A percentile compares a stretch with the other conserved stretches of the same genome.
phyloP scores from a whole-genome alignment of 148 eudicot species.

The Fagopyrum tataricum region DNA sequence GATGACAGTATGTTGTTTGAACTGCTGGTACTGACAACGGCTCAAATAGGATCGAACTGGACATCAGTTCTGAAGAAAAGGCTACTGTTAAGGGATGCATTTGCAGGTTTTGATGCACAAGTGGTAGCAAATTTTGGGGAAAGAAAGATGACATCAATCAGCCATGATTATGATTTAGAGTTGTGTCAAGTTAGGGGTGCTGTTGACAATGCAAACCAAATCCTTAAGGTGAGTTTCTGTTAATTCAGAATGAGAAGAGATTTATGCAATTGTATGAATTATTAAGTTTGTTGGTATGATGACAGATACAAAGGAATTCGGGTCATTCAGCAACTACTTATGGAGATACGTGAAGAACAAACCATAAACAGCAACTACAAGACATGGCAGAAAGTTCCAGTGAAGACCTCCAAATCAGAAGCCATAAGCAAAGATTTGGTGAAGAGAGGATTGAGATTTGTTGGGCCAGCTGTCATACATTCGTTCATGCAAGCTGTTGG shows the following conservation, averaged over 20 bases:
- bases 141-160: constrained; percentile 49
- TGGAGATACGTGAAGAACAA: constrained; percentile 83
- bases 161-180: constrained; percentile 45
- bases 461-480: constrained; percentile 84
- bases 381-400: constrained; percentile 63
- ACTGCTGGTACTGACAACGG: constrained; percentile 60
- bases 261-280: not conserved
- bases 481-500: constrained; percentile 95
- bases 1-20: constrained; percentile 71
- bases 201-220: constrained; percentile 68
- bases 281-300: not conserved
- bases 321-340: constrained; percentile 74
- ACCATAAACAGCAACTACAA: constrained; percentile 57
- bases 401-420: constrained; percentile 84
- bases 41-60: constrained; percentile 94
- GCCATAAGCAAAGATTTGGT: constrained; percentile 86
- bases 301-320: constrained; percentile 64
- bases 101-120: constrained; percentile 69
- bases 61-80: constrained; percentile 69
- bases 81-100: constrained; percentile 63
- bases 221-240: constrained; percentile 43
- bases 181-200: constrained; percentile 58
- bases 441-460: constrained; percentile 68
- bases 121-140: constrained; percentile 59
- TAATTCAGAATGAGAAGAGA: not conserved